Conservation (phyloP, 306 rosid species). For the Luffa acutangula region DNA sequence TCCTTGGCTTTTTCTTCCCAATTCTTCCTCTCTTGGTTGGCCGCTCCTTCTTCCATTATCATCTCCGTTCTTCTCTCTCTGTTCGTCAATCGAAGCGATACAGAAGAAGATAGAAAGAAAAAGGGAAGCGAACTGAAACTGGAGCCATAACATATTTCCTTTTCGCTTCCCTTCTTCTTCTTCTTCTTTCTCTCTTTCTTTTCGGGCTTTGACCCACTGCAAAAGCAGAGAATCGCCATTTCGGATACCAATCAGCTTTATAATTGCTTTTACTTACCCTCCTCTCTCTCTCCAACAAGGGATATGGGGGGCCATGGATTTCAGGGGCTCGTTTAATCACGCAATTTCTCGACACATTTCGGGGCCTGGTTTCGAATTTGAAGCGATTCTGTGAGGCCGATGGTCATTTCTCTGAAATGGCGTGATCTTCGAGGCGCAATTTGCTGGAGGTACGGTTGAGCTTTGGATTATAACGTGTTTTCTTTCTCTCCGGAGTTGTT, state of each 20-base stretch:
- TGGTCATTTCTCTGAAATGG: background rate
- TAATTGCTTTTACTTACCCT: background rate
- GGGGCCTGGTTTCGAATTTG: background rate
- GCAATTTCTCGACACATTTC: background rate
- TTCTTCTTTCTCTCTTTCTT: background rate
- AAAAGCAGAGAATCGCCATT: background rate
- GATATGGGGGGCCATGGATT: background rate
- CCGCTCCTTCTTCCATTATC: background rate
- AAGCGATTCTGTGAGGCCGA: background rate
- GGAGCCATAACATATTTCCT: too few species aligned
- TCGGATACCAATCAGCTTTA: background rate
- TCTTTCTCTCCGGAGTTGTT: background rate
- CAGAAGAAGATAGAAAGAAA: background rate
- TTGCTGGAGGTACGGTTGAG: background rate
- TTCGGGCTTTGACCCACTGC: background rate
- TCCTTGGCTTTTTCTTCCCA: conserved; percentile 11
- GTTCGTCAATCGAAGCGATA: background rate
- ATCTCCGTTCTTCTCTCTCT: background rate
- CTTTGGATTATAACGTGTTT: background rate
- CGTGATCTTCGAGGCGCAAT: background rate
- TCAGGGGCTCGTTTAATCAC: background rate
- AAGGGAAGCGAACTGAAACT: background rate
- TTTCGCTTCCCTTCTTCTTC: background rate
- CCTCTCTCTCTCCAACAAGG: background rate
- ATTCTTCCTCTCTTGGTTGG: conserved; percentile 10